These are phyloP conservation scores for Saturnispora sanitii DNA, from an alignment of 805 yeast species.

Conservation along the genomic window DNA sequence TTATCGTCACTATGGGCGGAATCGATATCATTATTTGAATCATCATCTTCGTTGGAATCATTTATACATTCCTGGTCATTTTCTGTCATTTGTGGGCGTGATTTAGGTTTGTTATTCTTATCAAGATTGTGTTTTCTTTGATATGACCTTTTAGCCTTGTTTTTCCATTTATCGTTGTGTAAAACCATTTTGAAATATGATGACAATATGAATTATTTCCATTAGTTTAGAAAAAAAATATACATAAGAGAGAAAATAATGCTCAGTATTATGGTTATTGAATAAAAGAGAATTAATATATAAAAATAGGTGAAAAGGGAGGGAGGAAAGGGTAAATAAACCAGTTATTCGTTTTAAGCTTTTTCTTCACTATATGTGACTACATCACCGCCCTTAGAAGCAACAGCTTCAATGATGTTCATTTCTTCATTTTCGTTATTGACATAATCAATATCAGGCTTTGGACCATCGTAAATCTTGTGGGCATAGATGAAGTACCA, in stretches of 20 bases:
- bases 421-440: conserved; percentile 17
- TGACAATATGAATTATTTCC: too few species aligned
- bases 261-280: too few species aligned
- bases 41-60: not conserved
- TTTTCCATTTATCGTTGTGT: conserved; percentile 45
- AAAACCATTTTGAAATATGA: conserved; percentile 35
- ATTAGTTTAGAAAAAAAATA: not conserved
- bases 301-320: not conserved
- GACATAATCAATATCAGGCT: conserved; percentile 36
- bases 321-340: not conserved
- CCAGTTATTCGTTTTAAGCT: not conserved
- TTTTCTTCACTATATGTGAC: conserved; percentile 8
- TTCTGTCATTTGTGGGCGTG: not conserved
- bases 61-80: not conserved
- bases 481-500: conserved; percentile 47
- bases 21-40: conserved; percentile 4
- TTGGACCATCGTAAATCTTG: conserved; percentile 55
- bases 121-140: conserved; percentile 33
- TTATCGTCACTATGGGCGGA: too few species aligned
- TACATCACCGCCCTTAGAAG: conserved; percentile 15
- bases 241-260: not conserved
- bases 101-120: conserved; percentile 9
- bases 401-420: conserved; percentile 16
- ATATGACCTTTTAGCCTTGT: conserved; percentile 34
- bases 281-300: too few species aligned